Conservation (phyloP, 805 yeast genomes). For the Candida oleophila region DNA sequence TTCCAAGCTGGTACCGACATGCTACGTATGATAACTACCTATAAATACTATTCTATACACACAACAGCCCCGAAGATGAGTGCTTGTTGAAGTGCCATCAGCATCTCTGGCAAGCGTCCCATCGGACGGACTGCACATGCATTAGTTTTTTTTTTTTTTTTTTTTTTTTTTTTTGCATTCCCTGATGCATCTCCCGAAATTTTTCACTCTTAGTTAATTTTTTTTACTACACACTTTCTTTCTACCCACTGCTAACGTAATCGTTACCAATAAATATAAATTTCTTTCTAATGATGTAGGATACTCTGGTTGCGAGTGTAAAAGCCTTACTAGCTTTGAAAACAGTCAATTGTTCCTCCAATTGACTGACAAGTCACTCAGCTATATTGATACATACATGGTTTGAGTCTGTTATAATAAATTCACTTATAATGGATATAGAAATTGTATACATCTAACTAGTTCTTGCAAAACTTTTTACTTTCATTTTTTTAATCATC, state of each 20-base stretch:
- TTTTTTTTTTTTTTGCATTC: no score
- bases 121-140: background rate
- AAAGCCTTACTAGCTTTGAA: constrained; percentile 5
- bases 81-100: no score
- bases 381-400: constrained; percentile 40
- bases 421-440: constrained; percentile 41
- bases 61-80: no score
- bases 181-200: background rate
- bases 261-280: background rate
- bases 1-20: constrained; percentile 72
- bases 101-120: background rate
- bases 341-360: constrained; percentile 10
- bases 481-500: background rate
- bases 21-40: background rate
- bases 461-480: background rate
- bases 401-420: constrained; percentile 44
- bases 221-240: background rate
- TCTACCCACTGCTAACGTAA: background rate
- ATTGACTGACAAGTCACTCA: constrained; percentile 19
- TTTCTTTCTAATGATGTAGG: background rate
- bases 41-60: background rate
- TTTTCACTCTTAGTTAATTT: background rate
- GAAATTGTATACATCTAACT: constrained; percentile 40
- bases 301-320: constrained; percentile 14
- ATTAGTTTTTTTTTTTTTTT: background rate